These are phyloP conservation scores for Pontederia crassipes DNA, from an alignment of 176 grass and related monocot species.

Conservation along the genomic window DNA sequence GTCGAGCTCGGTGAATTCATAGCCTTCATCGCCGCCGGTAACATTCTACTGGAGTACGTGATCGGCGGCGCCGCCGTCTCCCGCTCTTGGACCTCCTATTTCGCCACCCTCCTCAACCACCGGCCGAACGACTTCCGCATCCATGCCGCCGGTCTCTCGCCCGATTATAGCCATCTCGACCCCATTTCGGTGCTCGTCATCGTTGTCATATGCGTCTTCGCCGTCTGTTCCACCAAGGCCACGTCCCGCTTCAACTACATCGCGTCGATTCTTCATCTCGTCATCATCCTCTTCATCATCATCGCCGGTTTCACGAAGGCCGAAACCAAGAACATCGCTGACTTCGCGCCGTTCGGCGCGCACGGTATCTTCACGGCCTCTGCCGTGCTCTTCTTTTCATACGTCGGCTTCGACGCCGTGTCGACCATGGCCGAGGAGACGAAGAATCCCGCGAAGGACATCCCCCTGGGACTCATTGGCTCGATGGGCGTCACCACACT, in stretches of 20 bases:
- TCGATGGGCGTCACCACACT: slow-evolving; percentile 29
- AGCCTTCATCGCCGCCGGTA: slow-evolving; percentile 8
- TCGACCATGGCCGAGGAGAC: slow-evolving; percentile 6
- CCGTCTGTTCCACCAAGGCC: background rate
- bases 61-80: slow-evolving; percentile 6
- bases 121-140: slow-evolving; percentile 9
- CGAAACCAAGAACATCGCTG: background rate
- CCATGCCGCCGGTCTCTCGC: background rate
- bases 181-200: slow-evolving; percentile 5
- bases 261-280: background rate
- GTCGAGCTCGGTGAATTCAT: slow-evolving; percentile 17
- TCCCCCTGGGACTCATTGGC: background rate
- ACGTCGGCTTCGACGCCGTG: background rate
- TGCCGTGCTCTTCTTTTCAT: background rate
- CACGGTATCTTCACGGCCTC: background rate
- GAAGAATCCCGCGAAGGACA: background rate
- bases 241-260: slow-evolving; percentile 10
- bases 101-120: slow-evolving; percentile 15
- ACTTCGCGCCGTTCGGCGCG: background rate
- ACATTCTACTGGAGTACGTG: slow-evolving; percentile 12
- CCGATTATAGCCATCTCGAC: slow-evolving; percentile 6
- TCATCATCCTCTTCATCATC: slow-evolving; percentile 5
- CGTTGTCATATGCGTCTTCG: background rate
- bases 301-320: background rate
- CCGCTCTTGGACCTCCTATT: slow-evolving; percentile 11